Evolutionary conservation across 805 yeast species (phyloP).

Genomic region (Myxozyma vanderwaltii): DNA sequence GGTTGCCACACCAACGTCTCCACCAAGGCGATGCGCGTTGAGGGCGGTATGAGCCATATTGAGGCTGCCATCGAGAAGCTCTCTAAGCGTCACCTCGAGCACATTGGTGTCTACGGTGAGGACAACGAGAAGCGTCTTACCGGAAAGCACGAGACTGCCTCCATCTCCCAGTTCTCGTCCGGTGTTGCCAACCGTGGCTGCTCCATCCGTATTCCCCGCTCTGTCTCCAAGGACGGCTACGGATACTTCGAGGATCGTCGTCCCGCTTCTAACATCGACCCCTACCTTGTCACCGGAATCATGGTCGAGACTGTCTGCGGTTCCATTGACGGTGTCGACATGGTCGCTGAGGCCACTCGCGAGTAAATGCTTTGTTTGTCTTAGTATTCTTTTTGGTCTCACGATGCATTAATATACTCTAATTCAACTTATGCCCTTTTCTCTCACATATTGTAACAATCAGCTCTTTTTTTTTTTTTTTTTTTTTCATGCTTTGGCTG

Average conservation of each 20-base stretch:
- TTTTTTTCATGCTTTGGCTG: neutral
- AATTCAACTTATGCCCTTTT: neutral
- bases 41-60: slow-evolving; percentile 95
- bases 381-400: neutral
- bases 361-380: slow-evolving; percentile 16
- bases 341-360: slow-evolving; percentile 34
- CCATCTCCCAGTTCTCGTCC: slow-evolving; percentile 83
- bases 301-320: slow-evolving; percentile 83
- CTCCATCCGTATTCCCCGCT: slow-evolving; percentile 97
- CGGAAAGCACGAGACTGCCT: slow-evolving; percentile 98
- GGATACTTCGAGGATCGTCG: slow-evolving; percentile 99
- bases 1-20: slow-evolving; percentile 99
- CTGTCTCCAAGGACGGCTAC: slow-evolving; percentile 95
- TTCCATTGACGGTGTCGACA: slow-evolving; percentile 30
- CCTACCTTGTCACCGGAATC: slow-evolving; percentile 97
- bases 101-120: slow-evolving; percentile 90
- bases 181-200: slow-evolving; percentile 99
- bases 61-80: slow-evolving; percentile 91
- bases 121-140: slow-evolving; percentile 95
- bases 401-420: neutral
- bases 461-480: neutral
- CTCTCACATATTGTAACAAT: neutral
- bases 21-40: slow-evolving; percentile 83
- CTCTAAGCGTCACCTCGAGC: slow-evolving; percentile 95
- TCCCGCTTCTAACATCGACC: slow-evolving; percentile 99